Conservation (phyloP, 2,329 filamentous ascomycete genomes). For the Fusarium continuum region DNA sequence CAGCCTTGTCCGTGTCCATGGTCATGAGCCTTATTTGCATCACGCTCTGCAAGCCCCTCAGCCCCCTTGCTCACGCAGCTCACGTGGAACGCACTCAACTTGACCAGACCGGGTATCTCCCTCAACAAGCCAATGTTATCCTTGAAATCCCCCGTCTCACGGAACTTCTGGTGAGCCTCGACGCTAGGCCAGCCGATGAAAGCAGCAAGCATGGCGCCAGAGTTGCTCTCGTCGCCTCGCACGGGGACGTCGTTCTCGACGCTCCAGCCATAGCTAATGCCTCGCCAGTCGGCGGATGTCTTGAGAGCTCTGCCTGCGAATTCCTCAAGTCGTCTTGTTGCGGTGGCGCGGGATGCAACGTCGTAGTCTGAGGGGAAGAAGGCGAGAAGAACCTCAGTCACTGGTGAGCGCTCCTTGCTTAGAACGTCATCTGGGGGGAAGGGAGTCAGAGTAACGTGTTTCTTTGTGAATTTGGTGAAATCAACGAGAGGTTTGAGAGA, state of each 20-base stretch:
- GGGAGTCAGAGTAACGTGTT: conserved; percentile 36
- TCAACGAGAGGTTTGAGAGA: conserved; percentile 29
- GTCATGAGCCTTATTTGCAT: conserved; percentile 21
- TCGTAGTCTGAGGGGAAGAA: conserved; percentile 38
- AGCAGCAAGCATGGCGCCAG: conserved; percentile 37
- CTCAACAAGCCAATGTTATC: conserved; percentile 43
- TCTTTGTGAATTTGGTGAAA: conserved; percentile 28
- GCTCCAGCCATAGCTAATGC: conserved; percentile 46
- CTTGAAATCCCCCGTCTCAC: conserved; percentile 49
- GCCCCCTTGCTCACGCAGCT: conserved; percentile 32
- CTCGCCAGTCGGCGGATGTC: conserved; percentile 31
- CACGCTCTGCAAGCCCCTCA: conserved; percentile 1
- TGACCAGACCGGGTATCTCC: conserved; percentile 34
- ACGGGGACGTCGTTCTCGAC: conserved; percentile 46
- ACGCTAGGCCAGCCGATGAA: conserved; percentile 52
- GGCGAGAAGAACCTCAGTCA: conserved; percentile 36
- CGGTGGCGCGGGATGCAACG: conserved; percentile 26
- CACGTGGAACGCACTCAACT: conserved; percentile 37
- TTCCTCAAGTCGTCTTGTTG: conserved; percentile 26
- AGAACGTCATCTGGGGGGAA: conserved; percentile 38
- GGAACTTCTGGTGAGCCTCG: conserved; percentile 50
- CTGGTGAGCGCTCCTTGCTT: conserved; percentile 27
- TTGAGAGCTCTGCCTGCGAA: conserved; percentile 32
- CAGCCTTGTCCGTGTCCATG: conserved; percentile 27
- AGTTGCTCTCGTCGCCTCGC: conserved; percentile 40